Evolutionary conservation across 371 early-diverging fungal species (phyloP).

Genomic region (Mortierella sp.): DNA sequence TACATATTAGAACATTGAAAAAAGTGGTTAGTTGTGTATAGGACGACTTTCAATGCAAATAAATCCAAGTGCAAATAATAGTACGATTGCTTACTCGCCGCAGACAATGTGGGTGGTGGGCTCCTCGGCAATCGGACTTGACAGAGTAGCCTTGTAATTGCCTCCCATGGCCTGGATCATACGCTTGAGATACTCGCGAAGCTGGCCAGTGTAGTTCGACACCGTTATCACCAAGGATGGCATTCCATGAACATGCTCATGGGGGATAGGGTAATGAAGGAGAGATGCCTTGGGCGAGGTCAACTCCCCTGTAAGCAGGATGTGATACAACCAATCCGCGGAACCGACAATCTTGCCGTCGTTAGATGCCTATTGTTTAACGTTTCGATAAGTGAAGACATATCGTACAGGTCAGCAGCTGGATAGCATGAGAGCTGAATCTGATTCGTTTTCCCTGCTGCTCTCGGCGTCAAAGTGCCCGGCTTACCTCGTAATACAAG

Average conservation of each 20-base stretch:
- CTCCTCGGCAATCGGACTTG: slow-evolving; percentile 58
- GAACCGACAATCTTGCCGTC: slow-evolving; percentile 76
- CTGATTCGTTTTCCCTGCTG: background rate
- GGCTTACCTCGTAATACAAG: slow-evolving; percentile 62
- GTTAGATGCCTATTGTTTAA: slow-evolving; percentile 60
- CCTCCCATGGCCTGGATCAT: slow-evolving; percentile 79
- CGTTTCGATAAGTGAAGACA: background rate
- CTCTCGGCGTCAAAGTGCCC: background rate
- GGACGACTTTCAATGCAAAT: background rate
- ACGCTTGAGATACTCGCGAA: slow-evolving; percentile 78
- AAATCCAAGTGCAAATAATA: background rate
- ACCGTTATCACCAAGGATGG: slow-evolving; percentile 67
- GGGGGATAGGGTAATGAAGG: slow-evolving; percentile 54
- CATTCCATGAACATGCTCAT: slow-evolving; percentile 30
- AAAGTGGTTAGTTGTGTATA: background rate
- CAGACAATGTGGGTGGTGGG: slow-evolving; percentile 78
- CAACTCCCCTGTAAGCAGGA: slow-evolving; percentile 33
- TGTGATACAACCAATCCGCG: slow-evolving; percentile 45
- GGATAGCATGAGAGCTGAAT: background rate
- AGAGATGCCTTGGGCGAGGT: slow-evolving; percentile 47
- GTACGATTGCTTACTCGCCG: slow-evolving; percentile 61
- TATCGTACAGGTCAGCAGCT: background rate
- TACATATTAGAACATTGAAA: background rate
- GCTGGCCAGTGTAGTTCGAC: slow-evolving; percentile 76
- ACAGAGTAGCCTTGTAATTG: slow-evolving; percentile 68